These are phyloP conservation scores for Conticribra weissflogii DNA, from an alignment of 108 stramenopile species.

Conservation along the genomic window DNA sequence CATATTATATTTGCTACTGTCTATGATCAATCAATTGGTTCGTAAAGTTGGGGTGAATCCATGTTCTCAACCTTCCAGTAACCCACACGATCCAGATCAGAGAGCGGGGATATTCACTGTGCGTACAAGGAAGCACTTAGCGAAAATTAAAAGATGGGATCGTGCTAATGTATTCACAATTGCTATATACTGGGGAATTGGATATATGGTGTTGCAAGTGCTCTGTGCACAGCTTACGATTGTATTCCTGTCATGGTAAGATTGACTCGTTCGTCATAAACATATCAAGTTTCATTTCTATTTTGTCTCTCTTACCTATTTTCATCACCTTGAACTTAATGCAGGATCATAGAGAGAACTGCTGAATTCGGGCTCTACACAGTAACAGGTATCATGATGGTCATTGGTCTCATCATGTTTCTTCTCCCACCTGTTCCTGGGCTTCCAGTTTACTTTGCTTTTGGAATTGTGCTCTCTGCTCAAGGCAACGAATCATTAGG, in stretches of 20 bases:
- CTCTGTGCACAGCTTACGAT: constrained; percentile 60
- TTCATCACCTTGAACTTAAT: not conserved
- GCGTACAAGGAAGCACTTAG: constrained; percentile 41
- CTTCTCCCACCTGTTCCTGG: constrained; percentile 65
- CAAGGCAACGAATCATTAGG: constrained; percentile 39
- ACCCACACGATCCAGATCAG: constrained; percentile 6
- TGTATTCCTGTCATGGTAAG: constrained; percentile 52
- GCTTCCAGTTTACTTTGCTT: constrained; percentile 60
- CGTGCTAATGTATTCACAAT: constrained; percentile 47
- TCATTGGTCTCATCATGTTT: constrained; percentile 55
- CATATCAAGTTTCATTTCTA: not conserved
- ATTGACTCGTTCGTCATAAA: no score
- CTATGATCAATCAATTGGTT: constrained; percentile 53
- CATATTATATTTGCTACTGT: constrained; percentile 41
- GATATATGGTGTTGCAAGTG: constrained; percentile 54
- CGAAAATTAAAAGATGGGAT: constrained; percentile 52
- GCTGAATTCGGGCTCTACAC: constrained; percentile 21
- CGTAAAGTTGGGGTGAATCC: constrained; percentile 42
- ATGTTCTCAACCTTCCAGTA: constrained; percentile 34
- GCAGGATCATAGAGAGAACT: constrained; percentile 39
- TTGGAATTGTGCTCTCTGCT: constrained; percentile 53
- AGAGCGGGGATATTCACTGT: constrained; percentile 29
- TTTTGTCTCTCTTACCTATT: not conserved
- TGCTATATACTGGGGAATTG: constrained; percentile 59
- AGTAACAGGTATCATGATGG: constrained; percentile 49